phyloP scores from a whole-genome alignment of 1,284 basidiomycete genomes.

The Leccinum subspadiceum region DNA sequence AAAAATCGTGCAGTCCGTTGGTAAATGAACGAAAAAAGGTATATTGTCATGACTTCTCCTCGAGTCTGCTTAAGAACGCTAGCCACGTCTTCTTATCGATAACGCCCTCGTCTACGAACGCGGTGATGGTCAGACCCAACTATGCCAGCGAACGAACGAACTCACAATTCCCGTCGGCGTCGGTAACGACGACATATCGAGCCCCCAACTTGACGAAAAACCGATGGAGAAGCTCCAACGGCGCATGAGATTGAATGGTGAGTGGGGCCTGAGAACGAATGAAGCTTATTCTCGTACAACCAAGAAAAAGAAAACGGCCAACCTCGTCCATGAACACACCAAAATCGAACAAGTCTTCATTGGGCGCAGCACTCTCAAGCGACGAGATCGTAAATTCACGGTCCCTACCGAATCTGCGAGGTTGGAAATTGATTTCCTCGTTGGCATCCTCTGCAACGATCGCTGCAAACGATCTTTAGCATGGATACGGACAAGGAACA shows the following conservation, averaged over 20 bases:
- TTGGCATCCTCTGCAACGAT: slow-evolving; percentile 76
- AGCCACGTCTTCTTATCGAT: slow-evolving; percentile 95
- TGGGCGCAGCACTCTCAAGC: slow-evolving; percentile 37
- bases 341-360: slow-evolving; percentile 75
- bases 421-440: slow-evolving; percentile 63
- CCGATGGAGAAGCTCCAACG: slow-evolving; percentile 87
- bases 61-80: slow-evolving; percentile 73
- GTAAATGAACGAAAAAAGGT: background rate
- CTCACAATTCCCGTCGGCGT: slow-evolving; percentile 81
- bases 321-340: slow-evolving; percentile 90
- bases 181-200: slow-evolving; percentile 84
- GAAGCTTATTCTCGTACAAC: slow-evolving; percentile 1
- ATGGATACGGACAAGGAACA: background rate
- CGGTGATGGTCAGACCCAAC: slow-evolving; percentile 1
- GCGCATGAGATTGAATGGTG: slow-evolving; percentile 79
- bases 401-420: slow-evolving; percentile 41
- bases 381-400: slow-evolving; percentile 53
- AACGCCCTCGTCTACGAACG: slow-evolving; percentile 73
- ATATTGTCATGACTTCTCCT: slow-evolving; percentile 44
- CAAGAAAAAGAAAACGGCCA: background rate
- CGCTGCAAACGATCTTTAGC: slow-evolving; percentile 40
- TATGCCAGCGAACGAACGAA: slow-evolving; percentile 16
- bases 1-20: background rate
- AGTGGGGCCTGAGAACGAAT: slow-evolving; percentile 68
- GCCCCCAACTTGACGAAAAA: slow-evolving; percentile 91